phyloP scores from a whole-genome alignment of 305 asterid species.

The Fraxinus baroniana region DNA sequence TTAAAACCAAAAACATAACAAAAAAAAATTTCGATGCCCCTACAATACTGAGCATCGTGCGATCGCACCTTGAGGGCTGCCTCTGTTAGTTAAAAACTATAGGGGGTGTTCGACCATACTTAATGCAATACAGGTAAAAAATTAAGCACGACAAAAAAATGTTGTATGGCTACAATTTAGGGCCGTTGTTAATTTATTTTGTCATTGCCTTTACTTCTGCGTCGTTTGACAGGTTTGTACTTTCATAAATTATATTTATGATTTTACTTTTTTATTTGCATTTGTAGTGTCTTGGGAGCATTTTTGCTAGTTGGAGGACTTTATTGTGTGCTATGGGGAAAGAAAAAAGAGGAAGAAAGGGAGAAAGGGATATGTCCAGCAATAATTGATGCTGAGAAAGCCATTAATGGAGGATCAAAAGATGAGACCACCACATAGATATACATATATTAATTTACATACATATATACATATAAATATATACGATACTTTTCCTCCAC shows the following conservation, averaged over 20 bases:
- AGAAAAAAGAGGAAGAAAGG: slow-evolving; percentile 54
- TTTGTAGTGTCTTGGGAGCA: slow-evolving; percentile 71
- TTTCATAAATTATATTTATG: background rate
- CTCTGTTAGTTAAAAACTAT: too few relatives aligned
- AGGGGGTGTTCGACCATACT: background rate
- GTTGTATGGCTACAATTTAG: background rate
- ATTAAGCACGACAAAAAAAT: background rate
- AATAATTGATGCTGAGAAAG: slow-evolving; percentile 42
- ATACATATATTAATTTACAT: background rate
- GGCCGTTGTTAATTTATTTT: background rate
- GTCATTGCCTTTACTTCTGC: background rate
- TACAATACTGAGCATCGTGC: too few relatives aligned
- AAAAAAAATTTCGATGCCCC: too few relatives aligned
- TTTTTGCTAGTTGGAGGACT: slow-evolving; percentile 73
- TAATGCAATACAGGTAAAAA: too few relatives aligned
- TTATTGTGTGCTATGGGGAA: slow-evolving; percentile 82
- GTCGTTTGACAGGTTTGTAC: background rate
- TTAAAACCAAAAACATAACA: too few relatives aligned
- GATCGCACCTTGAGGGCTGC: too few relatives aligned
- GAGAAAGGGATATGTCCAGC: slow-evolving; percentile 22
- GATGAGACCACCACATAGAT: slow-evolving; percentile 14
- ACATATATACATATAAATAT: too few relatives aligned
- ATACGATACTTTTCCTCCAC: background rate
- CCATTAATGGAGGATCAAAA: slow-evolving; percentile 24
- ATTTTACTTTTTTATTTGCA: background rate